A percentile compares a stretch with the other conserved stretches of the same genome.
Evolutionary conservation across 2,329 filamentous ascomycete genomes (phyloP).

Genomic region (Graphiopsis chlorocephala): DNA sequence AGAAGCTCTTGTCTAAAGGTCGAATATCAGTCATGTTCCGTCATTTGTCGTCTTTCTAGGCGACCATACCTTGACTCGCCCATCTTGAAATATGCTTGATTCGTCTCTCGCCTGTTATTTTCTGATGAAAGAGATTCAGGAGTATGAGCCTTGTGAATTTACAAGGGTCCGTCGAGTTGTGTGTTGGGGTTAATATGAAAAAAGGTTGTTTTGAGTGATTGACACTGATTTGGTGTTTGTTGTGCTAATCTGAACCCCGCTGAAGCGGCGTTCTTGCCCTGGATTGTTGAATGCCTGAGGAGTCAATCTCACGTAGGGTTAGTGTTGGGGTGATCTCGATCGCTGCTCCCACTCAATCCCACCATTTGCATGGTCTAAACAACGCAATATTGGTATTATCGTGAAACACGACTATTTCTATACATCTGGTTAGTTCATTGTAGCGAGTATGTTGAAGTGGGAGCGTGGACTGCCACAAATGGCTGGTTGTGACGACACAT

Average conservation of each 20-base stretch:
- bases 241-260: not conserved
- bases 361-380: not conserved
- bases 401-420: too few relatives aligned
- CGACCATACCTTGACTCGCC: conserved; percentile 26
- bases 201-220: conserved; percentile 24
- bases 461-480: too few relatives aligned
- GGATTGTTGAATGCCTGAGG: not conserved
- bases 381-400: too few relatives aligned
- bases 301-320: not conserved
- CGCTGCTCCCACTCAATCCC: not conserved
- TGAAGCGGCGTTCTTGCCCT: not conserved
- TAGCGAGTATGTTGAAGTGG: not conserved
- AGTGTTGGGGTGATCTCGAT: not conserved
- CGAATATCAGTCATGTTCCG: conserved; percentile 13
- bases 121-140: not conserved
- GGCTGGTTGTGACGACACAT: too few relatives aligned
- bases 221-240: conserved; percentile 4
- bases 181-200: conserved; percentile 18
- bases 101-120: not conserved
- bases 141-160: not conserved
- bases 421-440: not conserved
- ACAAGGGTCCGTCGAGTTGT: not conserved
- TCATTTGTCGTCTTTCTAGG: not conserved
- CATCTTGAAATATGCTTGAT: conserved; percentile 21
- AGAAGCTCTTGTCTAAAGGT: conserved; percentile 82